Evolutionary conservation across 306 rosid species (phyloP).

Genomic region (Alnus rubra): DNA sequence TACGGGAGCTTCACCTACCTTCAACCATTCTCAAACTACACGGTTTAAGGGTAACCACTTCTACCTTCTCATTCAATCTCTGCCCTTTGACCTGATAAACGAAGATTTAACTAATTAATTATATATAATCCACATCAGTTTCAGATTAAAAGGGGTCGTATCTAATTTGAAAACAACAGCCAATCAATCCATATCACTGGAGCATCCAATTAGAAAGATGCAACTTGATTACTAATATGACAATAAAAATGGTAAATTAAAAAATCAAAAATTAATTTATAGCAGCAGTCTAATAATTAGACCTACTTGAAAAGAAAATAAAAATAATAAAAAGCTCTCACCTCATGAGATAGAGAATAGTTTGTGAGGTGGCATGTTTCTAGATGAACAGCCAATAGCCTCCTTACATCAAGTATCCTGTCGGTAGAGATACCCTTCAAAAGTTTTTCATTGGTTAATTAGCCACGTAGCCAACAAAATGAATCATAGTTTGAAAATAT

Average conservation of each 20-base stretch:
- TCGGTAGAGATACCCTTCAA: conserved; percentile 93
- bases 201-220: too few species aligned
- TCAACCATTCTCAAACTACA: conserved; percentile 81
- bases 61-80: conserved; percentile 64
- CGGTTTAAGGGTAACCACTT: conserved; percentile 76
- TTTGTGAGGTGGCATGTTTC: conserved; percentile 90
- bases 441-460: conserved; percentile 4
- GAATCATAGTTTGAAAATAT: neutral
- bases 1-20: conserved; percentile 63
- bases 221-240: too few species aligned
- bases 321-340: conserved; percentile 10
- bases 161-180: neutral
- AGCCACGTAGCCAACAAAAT: neutral
- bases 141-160: neutral
- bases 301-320: neutral
- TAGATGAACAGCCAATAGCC: conserved; percentile 77
- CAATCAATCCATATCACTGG: neutral
- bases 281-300: too few species aligned
- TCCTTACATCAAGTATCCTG: conserved; percentile 84
- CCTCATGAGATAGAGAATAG: conserved; percentile 88
- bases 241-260: too few species aligned
- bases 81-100: conserved; percentile 67
- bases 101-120: neutral
- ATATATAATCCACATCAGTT: neutral
- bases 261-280: too few species aligned